A percentile compares a stretch with the other conserved stretches of the same genome.
These are phyloP conservation scores for Microdochium paspali DNA, from an alignment of 2,329 filamentous ascomycete genomes.

Conservation along the genomic window DNA sequence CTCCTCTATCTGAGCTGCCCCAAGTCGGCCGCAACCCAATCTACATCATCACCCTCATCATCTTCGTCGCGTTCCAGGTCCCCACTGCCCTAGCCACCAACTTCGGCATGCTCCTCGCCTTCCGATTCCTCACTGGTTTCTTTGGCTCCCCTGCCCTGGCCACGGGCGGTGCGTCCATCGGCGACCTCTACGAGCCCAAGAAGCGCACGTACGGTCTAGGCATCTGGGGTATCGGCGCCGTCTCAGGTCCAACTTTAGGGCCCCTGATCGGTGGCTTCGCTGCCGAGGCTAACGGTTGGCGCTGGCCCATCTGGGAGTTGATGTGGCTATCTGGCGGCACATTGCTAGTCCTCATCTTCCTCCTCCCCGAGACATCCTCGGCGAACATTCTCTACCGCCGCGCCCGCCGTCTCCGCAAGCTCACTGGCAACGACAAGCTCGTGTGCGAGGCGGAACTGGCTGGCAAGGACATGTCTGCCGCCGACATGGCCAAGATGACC, in stretches of 20 bases:
- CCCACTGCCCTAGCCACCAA: constrained; percentile 43
- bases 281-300: constrained; percentile 32
- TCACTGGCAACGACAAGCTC: constrained; percentile 23
- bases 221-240: constrained; percentile 29
- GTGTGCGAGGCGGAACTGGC: constrained; percentile 43
- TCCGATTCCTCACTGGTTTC: constrained; percentile 42
- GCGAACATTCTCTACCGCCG: constrained; percentile 43
- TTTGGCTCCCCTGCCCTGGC: constrained; percentile 20
- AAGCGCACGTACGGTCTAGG: constrained; percentile 32
- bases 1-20: constrained; percentile 49
- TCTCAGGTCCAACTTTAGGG: constrained; percentile 35
- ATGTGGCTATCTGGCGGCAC: constrained; percentile 27
- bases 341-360: constrained; percentile 34
- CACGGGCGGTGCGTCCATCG: constrained; percentile 15
- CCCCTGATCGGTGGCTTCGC: constrained; percentile 36
- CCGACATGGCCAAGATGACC: constrained; percentile 38
- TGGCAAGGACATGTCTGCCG: constrained; percentile 31
- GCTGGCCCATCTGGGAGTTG: constrained; percentile 42
- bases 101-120: constrained; percentile 41
- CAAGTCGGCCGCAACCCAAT: constrained; percentile 46
- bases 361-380: constrained; percentile 44
- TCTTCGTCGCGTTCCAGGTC: constrained; percentile 47
- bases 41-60: constrained; percentile 46
- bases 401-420: constrained; percentile 35
- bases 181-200: constrained; percentile 21